Percentiles rank a stretch among this genome's conserved stretches.
phyloP scores from a whole-genome alignment of 1,284 basidiomycete species.

The Rhodotorula sp. region DNA sequence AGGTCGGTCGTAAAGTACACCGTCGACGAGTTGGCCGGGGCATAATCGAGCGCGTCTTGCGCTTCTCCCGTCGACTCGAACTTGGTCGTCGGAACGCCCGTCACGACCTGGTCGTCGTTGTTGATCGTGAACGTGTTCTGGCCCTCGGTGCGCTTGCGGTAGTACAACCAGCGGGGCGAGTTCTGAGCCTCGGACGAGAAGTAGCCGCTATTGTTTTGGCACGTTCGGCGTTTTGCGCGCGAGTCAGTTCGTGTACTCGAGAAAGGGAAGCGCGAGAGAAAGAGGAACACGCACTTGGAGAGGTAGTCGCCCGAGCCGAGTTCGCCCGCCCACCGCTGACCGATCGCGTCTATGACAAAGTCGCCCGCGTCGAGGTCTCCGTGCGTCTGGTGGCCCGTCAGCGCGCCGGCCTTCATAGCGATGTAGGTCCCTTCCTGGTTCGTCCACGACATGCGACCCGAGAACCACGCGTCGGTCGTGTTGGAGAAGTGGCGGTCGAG shows the following conservation, averaged over 20 bases:
- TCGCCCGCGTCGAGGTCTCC: slow-evolving; percentile 54
- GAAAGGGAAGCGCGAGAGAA: neutral
- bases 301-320: slow-evolving; percentile 68
- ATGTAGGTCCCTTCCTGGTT: slow-evolving; percentile 75
- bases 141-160: slow-evolving; percentile 78
- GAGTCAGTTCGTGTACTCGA: slow-evolving; percentile 38
- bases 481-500: slow-evolving; percentile 81
- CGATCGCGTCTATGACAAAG: slow-evolving; percentile 93
- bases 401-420: slow-evolving; percentile 80
- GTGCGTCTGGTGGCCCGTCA: slow-evolving; percentile 55
- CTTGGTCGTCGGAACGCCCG: slow-evolving; percentile 61
- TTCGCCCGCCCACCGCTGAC: slow-evolving; percentile 93
- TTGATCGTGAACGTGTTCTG: slow-evolving; percentile 91
- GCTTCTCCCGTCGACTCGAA: slow-evolving; percentile 62
- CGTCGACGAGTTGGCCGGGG: slow-evolving; percentile 66
- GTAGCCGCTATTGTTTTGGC: slow-evolving; percentile 15
- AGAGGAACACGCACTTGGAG: neutral
- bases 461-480: slow-evolving; percentile 73
- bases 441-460: slow-evolving; percentile 84
- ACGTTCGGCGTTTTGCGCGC: neutral
- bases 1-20: slow-evolving; percentile 83
- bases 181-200: slow-evolving; percentile 55
- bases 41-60: slow-evolving; percentile 67
- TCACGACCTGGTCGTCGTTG: slow-evolving; percentile 75
- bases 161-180: slow-evolving; percentile 80